These are phyloP conservation scores for Salix purpurea DNA, from an alignment of 345 rosid genomes.

Conservation along the genomic window DNA sequence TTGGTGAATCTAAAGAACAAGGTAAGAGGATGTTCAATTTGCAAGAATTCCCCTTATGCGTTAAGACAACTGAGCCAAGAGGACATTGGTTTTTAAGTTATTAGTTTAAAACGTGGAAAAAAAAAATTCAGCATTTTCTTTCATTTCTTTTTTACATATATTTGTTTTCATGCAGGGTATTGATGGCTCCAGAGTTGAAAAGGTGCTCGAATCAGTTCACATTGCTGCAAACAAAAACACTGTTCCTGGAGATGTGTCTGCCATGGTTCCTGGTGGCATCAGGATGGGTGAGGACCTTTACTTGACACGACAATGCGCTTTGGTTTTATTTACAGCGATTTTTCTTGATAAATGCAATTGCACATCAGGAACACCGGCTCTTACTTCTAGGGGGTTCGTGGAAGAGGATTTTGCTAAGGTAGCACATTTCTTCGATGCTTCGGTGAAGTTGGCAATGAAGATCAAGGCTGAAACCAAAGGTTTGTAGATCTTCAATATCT, in stretches of 20 bases:
- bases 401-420: constrained; percentile 91
- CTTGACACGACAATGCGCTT: not conserved
- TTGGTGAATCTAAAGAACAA: constrained; percentile 89
- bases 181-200: constrained; percentile 97
- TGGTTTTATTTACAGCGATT: not conserved
- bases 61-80: not conserved
- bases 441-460: constrained; percentile 75
- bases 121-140: not conserved
- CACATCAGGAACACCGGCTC: constrained; percentile 86
- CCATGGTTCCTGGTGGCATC: constrained; percentile 99
- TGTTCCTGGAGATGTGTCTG: constrained; percentile 99
- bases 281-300: constrained; percentile 73
- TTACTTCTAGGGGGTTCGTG: constrained; percentile 86
- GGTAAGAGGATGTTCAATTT: constrained; percentile 38
- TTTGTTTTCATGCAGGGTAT: constrained; percentile 52
- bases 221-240: constrained; percentile 99
- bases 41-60: not conserved
- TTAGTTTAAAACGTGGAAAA: not conserved
- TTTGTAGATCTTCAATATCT: constrained; percentile 18
- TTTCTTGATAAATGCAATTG: constrained; percentile 17
- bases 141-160: not conserved
- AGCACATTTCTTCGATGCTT: constrained; percentile 80
- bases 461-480: constrained; percentile 87
- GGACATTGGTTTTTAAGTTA: not conserved
- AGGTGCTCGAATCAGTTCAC: constrained; percentile 95